Evolutionary conservation across 2,329 filamentous ascomycete species (phyloP).

Genomic region (Thielaviopsis ethacetica): DNA sequence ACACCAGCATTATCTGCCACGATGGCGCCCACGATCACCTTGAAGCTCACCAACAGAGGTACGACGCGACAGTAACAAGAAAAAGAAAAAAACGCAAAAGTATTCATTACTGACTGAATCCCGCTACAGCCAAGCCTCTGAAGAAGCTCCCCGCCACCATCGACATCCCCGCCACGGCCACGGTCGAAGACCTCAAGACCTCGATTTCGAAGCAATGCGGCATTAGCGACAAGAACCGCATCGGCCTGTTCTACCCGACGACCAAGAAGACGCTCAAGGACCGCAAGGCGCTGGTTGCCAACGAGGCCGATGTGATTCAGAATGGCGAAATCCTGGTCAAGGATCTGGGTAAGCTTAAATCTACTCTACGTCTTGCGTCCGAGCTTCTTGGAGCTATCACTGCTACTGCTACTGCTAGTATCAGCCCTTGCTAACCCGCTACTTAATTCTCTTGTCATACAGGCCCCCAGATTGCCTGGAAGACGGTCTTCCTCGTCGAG

Average conservation of each 20-base stretch:
- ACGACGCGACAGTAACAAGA: conserved; percentile 10
- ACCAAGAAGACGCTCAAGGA: conserved; percentile 49
- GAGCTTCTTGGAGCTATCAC: neutral
- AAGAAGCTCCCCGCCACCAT: conserved; percentile 36
- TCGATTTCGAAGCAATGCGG: conserved; percentile 33
- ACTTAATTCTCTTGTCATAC: conserved; percentile 6
- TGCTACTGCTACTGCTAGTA: too few species aligned
- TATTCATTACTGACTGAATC: neutral
- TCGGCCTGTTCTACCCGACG: conserved; percentile 43
- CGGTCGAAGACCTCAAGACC: conserved; percentile 43
- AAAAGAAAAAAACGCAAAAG: neutral
- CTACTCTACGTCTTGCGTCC: neutral
- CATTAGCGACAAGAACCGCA: conserved; percentile 41
- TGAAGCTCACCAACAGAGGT: conserved; percentile 29
- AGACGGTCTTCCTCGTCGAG: conserved; percentile 86
- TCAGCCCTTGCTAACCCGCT: neutral
- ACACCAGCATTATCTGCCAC: neutral
- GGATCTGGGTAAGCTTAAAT: conserved; percentile 55
- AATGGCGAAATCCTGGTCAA: conserved; percentile 62
- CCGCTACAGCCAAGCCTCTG: conserved; percentile 33
- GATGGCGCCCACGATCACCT: conserved; percentile 14
- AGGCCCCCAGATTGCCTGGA: conserved; percentile 86
- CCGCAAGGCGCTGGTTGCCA: conserved; percentile 34
- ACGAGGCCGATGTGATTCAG: conserved; percentile 31
- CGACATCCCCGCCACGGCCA: conserved; percentile 32